Evolutionary conservation across 108 stramenopile genomes (phyloP).

Genomic region (Chaetoceros muelleri): DNA sequence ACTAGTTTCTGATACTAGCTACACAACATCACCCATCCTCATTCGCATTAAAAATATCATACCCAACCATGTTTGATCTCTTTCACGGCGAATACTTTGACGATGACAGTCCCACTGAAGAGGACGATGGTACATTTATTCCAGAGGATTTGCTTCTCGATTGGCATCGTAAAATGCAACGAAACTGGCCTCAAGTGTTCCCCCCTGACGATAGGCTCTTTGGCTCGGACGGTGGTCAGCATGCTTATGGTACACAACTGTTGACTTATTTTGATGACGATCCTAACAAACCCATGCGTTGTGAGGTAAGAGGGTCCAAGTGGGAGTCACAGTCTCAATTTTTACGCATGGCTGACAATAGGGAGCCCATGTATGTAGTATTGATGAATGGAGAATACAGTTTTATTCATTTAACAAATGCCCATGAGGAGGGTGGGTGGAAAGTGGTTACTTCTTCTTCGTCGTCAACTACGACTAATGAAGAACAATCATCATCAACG

Average conservation of each 20-base stretch:
- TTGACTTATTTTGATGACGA: conserved; percentile 26
- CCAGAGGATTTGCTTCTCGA: conserved; percentile 10
- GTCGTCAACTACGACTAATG: too few relatives aligned
- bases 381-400: conserved; percentile 17
- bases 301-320: conserved; percentile 19
- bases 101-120: not conserved
- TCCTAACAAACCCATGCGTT: conserved; percentile 15
- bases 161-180: conserved; percentile 26
- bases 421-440: conserved; percentile 25
- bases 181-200: conserved; percentile 12
- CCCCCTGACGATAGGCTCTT: conserved; percentile 15
- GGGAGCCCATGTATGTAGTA: conserved; percentile 23
- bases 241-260: conserved; percentile 22
- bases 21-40: too few relatives aligned
- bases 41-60: too few relatives aligned
- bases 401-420: conserved; percentile 15
- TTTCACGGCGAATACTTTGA: too few relatives aligned
- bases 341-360: not conserved
- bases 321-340: conserved; percentile 13
- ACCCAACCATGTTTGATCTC: too few relatives aligned
- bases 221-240: conserved; percentile 17
- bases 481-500: too few relatives aligned
- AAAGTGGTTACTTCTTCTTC: too few relatives aligned
- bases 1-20: too few relatives aligned
- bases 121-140: conserved; percentile 19